A percentile compares a stretch with the other conserved stretches of the same genome.
These are phyloP conservation scores for Ophiostoma sp. DNA, from an alignment of 2,329 filamentous ascomycete species.

Conservation along the genomic window DNA sequence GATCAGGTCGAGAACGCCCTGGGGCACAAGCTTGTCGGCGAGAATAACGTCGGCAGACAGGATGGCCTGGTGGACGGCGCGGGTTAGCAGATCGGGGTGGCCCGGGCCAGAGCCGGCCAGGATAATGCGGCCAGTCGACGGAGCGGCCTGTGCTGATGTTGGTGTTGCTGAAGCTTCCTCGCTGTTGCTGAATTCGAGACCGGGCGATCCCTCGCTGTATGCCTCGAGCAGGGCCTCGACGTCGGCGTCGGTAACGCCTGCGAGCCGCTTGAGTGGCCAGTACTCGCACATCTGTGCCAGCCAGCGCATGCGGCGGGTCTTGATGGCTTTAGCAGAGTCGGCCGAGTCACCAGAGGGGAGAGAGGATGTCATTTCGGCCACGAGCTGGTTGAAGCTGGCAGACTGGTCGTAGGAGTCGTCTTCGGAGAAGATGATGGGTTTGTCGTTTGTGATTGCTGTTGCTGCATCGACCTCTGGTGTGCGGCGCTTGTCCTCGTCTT, in stretches of 20 bases:
- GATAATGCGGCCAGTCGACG: slow-evolving; percentile 61
- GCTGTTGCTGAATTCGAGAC: slow-evolving; percentile 18
- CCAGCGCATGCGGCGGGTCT: slow-evolving; percentile 84
- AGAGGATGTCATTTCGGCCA: slow-evolving; percentile 50
- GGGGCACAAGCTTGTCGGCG: slow-evolving; percentile 79
- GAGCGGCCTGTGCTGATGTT: neutral
- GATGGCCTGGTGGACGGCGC: slow-evolving; percentile 72
- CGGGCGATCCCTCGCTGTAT: slow-evolving; percentile 45
- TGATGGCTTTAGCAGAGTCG: slow-evolving; percentile 37
- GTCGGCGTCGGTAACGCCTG: slow-evolving; percentile 72
- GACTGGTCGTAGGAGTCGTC: slow-evolving; percentile 67
- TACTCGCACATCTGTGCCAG: slow-evolving; percentile 96
- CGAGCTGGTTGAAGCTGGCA: slow-evolving; percentile 76
- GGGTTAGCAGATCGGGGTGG: slow-evolving; percentile 84
- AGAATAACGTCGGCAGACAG: slow-evolving; percentile 70
- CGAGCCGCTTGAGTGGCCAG: slow-evolving; percentile 83
- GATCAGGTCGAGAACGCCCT: slow-evolving; percentile 79
- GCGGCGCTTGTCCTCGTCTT: slow-evolving; percentile 36
- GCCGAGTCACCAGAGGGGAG: slow-evolving; percentile 50
- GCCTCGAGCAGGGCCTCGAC: slow-evolving; percentile 70
- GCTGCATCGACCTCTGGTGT: neutral
- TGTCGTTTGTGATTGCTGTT: slow-evolving; percentile 31
- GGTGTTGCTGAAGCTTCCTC: neutral
- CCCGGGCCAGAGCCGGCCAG: slow-evolving; percentile 90
- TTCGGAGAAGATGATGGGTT: slow-evolving; percentile 25